These are phyloP conservation scores for Podaxis sp. DNA, from an alignment of 768 basidiomycete species.

Conservation along the genomic window DNA sequence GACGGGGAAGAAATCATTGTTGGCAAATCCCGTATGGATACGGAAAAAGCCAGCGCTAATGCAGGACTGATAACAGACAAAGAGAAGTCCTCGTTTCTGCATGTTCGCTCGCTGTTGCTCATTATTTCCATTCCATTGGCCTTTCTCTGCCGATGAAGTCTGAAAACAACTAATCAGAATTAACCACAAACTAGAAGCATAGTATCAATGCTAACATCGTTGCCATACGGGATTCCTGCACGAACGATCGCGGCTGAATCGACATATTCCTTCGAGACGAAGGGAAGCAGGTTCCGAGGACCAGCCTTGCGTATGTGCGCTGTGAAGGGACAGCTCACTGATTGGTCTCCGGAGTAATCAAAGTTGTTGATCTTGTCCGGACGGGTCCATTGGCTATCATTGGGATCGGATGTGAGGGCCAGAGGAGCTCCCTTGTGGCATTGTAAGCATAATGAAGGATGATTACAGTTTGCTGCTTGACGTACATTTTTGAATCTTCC, in stretches of 20 bases:
- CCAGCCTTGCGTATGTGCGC: background rate
- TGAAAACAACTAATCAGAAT: no score
- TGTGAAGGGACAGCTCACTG: background rate
- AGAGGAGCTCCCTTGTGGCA: constrained; percentile 29
- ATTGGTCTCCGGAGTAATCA: constrained; percentile 22
- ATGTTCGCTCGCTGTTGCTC: no score
- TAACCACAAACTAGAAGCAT: no score
- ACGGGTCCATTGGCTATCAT: constrained; percentile 20
- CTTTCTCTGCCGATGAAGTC: no score
- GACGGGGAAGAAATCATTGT: no score
- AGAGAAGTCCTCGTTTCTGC: no score
- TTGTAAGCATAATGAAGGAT: background rate
- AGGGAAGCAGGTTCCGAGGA: background rate
- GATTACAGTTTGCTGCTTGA: background rate
- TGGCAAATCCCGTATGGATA: no score
- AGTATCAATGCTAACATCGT: background rate
- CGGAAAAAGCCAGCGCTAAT: no score
- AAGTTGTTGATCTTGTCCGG: constrained; percentile 30
- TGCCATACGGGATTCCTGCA: background rate
- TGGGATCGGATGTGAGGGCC: constrained; percentile 24
- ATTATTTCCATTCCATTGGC: no score
- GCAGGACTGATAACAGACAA: no score
- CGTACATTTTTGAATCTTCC: constrained; percentile 16
- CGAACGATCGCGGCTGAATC: background rate
- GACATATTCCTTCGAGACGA: background rate